phyloP scores from a whole-genome alignment of 805 yeast species.

The Saccharomycopsis oosterbeekiorum region DNA sequence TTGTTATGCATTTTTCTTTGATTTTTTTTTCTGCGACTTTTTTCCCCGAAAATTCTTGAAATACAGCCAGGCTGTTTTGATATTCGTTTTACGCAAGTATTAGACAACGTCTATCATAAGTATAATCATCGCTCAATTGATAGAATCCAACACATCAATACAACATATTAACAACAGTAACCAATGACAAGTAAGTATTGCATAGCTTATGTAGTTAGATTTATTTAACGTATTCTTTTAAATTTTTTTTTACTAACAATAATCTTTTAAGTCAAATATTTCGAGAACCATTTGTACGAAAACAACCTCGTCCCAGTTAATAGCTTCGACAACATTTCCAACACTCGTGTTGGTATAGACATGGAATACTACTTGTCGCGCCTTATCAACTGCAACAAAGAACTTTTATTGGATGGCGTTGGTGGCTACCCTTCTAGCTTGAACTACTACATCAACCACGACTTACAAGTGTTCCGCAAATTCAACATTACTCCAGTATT shows the following conservation, averaged over 20 bases:
- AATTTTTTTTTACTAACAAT: background rate
- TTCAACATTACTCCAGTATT: conserved; percentile 68
- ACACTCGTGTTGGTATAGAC: conserved; percentile 24
- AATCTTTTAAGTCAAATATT: conserved; percentile 4
- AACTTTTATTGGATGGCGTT: conserved; percentile 61
- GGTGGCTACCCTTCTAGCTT: conserved; percentile 74
- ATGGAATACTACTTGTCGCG: conserved; percentile 47
- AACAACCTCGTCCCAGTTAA: conserved; percentile 8
- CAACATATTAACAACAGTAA: background rate
- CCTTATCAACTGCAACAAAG: conserved; percentile 47
- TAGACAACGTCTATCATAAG: no score
- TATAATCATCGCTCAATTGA: background rate
- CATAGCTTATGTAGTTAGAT: background rate
- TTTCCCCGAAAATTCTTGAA: background rate
- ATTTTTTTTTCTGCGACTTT: background rate
- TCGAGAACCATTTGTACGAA: conserved; percentile 12
- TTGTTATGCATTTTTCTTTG: background rate
- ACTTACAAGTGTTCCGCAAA: conserved; percentile 49
- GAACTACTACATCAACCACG: conserved; percentile 45
- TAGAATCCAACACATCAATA: background rate
- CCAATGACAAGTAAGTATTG: background rate
- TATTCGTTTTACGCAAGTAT: background rate
- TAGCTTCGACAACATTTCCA: conserved; percentile 20
- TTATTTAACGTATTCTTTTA: background rate
- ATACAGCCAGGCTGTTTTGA: background rate